These are phyloP conservation scores for Calocybe cyanea DNA, from an alignment of 768 basidiomycete genomes.

Conservation along the genomic window DNA sequence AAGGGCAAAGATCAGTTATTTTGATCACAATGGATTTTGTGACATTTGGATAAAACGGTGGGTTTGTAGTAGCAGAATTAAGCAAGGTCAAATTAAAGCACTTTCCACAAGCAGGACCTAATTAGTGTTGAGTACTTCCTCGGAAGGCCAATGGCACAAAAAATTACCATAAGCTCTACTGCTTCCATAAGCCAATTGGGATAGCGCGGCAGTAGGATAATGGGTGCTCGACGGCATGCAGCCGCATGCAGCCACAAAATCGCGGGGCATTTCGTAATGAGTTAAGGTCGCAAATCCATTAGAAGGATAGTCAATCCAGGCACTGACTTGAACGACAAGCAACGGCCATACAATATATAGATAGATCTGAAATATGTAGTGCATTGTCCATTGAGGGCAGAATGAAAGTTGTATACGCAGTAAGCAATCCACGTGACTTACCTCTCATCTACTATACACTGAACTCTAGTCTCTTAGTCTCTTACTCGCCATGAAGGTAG, in stretches of 20 bases:
- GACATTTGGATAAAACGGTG: constrained; percentile 64
- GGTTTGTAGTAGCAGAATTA: constrained; percentile 60
- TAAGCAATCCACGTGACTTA: neutral
- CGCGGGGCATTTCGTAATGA: constrained; percentile 58
- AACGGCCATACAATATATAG: constrained; percentile 2
- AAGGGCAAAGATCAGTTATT: constrained; percentile 77
- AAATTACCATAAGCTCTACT: constrained; percentile 55
- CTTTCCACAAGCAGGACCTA: constrained; percentile 69
- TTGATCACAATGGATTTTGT: constrained; percentile 68
- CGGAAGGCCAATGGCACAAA: constrained; percentile 3
- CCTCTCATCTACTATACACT: neutral
- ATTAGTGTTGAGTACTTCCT: constrained; percentile 8
- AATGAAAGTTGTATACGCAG: neutral
- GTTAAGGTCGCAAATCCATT: constrained; percentile 72
- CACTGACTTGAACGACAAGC: constrained; percentile 5
- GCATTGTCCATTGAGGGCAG: neutral
- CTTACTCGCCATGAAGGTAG: constrained; percentile 59
- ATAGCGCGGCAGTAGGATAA: constrained; percentile 79
- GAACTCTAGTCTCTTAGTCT: neutral
- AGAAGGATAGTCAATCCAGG: constrained; percentile 63
- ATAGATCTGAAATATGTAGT: constrained; percentile 9
- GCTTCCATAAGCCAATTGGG: constrained; percentile 77
- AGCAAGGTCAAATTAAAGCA: constrained; percentile 79
- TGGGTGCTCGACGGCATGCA: constrained; percentile 64
- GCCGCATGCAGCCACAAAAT: constrained; percentile 71